Evolutionary conservation across 2,329 filamentous ascomycete species (phyloP).

Genomic region (Ascosphaera acerosa): DNA sequence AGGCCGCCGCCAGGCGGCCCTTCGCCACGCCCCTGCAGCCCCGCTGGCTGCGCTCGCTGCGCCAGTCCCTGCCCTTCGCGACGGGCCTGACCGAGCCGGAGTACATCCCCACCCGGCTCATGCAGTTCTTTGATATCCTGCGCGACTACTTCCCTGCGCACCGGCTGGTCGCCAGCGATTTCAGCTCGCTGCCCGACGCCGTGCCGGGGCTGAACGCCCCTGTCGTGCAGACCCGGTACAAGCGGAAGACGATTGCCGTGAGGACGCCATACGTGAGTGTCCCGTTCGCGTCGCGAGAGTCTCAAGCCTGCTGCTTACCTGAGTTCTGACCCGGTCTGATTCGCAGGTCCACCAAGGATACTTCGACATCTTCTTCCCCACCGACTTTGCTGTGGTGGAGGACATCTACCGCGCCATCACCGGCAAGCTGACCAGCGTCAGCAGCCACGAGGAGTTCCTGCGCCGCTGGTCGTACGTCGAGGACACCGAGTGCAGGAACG

Average conservation of each 20-base stretch:
- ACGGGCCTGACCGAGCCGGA: slow-evolving; percentile 60
- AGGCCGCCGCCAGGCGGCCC: slow-evolving; percentile 34
- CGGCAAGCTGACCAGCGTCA: slow-evolving; percentile 65
- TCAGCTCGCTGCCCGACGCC: slow-evolving; percentile 61
- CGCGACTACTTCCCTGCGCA: slow-evolving; percentile 75
- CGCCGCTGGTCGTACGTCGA: slow-evolving; percentile 69
- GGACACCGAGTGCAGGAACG: slow-evolving; percentile 66
- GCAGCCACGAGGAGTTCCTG: slow-evolving; percentile 79
- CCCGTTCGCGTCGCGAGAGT: neutral
- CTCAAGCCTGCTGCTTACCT: slow-evolving; percentile 3
- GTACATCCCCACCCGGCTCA: slow-evolving; percentile 79
- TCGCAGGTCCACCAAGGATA: slow-evolving; percentile 81
- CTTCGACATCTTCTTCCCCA: slow-evolving; percentile 97
- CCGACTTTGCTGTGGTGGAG: slow-evolving; percentile 76
- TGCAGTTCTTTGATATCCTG: slow-evolving; percentile 91
- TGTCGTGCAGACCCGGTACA: slow-evolving; percentile 85
- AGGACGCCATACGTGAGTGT: slow-evolving; percentile 58
- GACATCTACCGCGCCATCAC: slow-evolving; percentile 82
- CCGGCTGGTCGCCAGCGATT: slow-evolving; percentile 71
- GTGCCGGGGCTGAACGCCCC: slow-evolving; percentile 70
- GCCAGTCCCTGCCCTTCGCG: slow-evolving; percentile 39
- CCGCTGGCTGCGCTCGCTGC: slow-evolving; percentile 33
- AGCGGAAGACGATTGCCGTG: slow-evolving; percentile 68
- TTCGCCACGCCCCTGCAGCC: slow-evolving; percentile 21
- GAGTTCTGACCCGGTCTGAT: neutral